Base-by-base conservation (phyloP, 305 asterid genomes). In the Solanum hybrid region DNA sequence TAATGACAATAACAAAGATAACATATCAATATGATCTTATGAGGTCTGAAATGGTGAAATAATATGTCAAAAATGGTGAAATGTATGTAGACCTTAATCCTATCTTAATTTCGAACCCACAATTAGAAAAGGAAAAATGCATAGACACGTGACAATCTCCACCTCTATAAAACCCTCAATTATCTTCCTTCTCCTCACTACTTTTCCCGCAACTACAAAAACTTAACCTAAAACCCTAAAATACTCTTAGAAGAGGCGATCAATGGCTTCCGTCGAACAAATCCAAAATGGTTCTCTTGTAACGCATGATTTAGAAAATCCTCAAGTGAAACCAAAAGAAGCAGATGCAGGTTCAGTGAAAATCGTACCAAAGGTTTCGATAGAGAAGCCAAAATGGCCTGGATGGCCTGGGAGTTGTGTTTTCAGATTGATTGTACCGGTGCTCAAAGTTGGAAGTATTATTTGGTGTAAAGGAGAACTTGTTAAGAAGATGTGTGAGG, bases 321-420 rank as follows among this genome's bases (percentile, higher is more conserved):
- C 87, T 82, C 87, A 24, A 79, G 22, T 36, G 14, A 79, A 79
- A 6, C 35, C 86, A 24, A 7, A 46, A 82, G 87, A 26, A 40
- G 2, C 7, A 81, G 86, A 40, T 24, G 6, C 14, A 81, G 6
- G 12, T 40, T 40, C 37, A 81, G 26, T 40, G 31, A 81, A 42
- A 27, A 9, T 5, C 12, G 71, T 26, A 42, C 71, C 38, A 42
- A 66, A 40, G 71, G 69, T 26, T 81, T 16, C 5, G 22, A 27
- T 40, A 5, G 86, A 81, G 69, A 92, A 90, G 92, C 91, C 91
- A 60, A 97, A 92, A 85, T 97, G 99, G 99, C 98, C 98, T 5
- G 98, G 99, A 3, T 96, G 99, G 98, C 99, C 98, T 10, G 98
- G 99, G n/a, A 90, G 89, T 92, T 90, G 93, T 27, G 99, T 97